Percentiles rank a stretch among this genome's conserved stretches.
phyloP scores from a whole-genome alignment of 495 filamentous ascomycete species.

The Pyrenula aspistea region DNA sequence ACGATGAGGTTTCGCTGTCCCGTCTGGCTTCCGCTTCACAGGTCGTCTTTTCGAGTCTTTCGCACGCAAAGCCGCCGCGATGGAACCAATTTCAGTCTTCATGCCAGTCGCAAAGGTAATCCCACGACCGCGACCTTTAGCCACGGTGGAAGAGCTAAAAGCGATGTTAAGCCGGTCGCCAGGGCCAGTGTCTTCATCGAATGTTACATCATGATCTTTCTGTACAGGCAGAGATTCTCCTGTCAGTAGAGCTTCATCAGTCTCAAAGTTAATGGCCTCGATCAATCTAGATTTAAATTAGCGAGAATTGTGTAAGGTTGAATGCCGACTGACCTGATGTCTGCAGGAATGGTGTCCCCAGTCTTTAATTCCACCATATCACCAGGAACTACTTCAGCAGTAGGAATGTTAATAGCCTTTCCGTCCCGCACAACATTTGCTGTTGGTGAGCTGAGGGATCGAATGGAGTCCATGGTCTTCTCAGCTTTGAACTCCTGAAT shows the following conservation, averaged over 20 bases:
- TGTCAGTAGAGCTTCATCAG: conserved; percentile 62
- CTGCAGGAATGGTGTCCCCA: conserved; percentile 74
- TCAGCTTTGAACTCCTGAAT: conserved; percentile 61
- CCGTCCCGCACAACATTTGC: conserved; percentile 44
- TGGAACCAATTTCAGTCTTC: conserved; percentile 59
- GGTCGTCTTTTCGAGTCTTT: conserved; percentile 30
- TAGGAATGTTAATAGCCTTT: conserved; percentile 36
- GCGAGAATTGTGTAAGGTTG: not conserved
- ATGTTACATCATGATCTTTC: conserved; percentile 37
- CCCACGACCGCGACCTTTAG: conserved; percentile 55
- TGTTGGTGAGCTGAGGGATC: conserved; percentile 50
- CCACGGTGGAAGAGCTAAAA: conserved; percentile 60
- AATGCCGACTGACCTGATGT: conserved; percentile 30
- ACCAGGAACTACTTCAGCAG: conserved; percentile 45
- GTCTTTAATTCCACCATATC: conserved; percentile 68
- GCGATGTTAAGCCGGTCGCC: conserved; percentile 63
- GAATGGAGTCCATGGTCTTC: conserved; percentile 65
- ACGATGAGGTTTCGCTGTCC: conserved; percentile 47
- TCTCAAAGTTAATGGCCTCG: conserved; percentile 59
- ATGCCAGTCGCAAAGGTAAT: conserved; percentile 63
- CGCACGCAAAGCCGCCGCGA: conserved; percentile 49
- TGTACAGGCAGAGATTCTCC: conserved; percentile 67
- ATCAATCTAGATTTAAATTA: conserved; percentile 27
- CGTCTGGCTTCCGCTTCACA: conserved; percentile 45
- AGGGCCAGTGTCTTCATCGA: conserved; percentile 40